These are phyloP conservation scores for Mytilinidion resinicola DNA, from an alignment of 495 filamentous ascomycete genomes.

Conservation along the genomic window DNA sequence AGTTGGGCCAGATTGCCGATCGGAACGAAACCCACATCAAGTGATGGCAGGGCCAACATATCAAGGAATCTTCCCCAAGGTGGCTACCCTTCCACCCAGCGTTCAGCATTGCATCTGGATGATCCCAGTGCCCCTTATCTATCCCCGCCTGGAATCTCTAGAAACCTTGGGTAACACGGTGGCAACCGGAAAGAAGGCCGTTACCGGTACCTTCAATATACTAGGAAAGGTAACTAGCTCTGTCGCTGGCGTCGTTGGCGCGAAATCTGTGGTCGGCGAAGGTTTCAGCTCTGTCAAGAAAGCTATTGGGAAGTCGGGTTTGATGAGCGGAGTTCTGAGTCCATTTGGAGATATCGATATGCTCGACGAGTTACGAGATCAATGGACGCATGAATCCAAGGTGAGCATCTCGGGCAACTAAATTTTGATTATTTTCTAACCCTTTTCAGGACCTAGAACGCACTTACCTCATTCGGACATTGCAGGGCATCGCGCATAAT, in stretches of 20 bases:
- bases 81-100: slow-evolving; percentile 82
- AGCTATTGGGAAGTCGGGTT: slow-evolving; percentile 85
- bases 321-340: slow-evolving; percentile 91
- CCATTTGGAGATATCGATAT: slow-evolving; percentile 97
- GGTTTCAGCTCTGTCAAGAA: slow-evolving; percentile 93
- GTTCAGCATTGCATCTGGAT: slow-evolving; percentile 97
- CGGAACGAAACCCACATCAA: slow-evolving; percentile 81
- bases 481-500: slow-evolving; percentile 89
- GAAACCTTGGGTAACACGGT: slow-evolving; percentile 85
- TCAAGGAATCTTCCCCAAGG: slow-evolving; percentile 92
- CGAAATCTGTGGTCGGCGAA: slow-evolving; percentile 80
- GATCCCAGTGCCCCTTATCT: slow-evolving; percentile 82
- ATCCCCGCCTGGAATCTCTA: slow-evolving; percentile 83
- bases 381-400: slow-evolving; percentile 98
- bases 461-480: slow-evolving; percentile 90
- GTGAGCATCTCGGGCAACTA: slow-evolving; percentile 33
- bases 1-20: slow-evolving; percentile 83
- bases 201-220: slow-evolving; percentile 91
- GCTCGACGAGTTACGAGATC: slow-evolving; percentile 85
- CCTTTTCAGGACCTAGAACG: slow-evolving; percentile 71
- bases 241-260: slow-evolving; percentile 89
- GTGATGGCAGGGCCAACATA: slow-evolving; percentile 96
- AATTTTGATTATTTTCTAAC: neutral
- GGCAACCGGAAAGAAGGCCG: slow-evolving; percentile 91
- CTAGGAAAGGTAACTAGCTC: slow-evolving; percentile 90